These are phyloP conservation scores for Ambispora gerdemannii DNA, from an alignment of 192 early-diverging fungal genomes.

Conservation along the genomic window DNA sequence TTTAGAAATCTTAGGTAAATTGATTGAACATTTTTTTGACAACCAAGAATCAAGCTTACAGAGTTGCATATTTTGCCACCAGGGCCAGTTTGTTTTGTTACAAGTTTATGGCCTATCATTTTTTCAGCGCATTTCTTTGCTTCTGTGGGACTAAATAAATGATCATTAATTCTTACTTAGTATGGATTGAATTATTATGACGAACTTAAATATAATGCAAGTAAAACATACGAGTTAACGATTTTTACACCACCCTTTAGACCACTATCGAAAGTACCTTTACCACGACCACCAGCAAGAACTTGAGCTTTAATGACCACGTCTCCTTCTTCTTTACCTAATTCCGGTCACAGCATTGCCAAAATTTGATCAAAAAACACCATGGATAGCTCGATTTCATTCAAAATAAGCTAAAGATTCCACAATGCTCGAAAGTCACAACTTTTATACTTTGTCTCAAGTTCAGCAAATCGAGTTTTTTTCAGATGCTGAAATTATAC, in stretches of 20 bases:
- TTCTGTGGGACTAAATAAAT: conserved; percentile 69
- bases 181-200: background rate
- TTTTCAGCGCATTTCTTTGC: conserved; percentile 83
- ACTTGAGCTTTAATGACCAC: conserved; percentile 85
- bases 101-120: conserved; percentile 96
- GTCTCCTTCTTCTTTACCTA: conserved; percentile 61
- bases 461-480: background rate
- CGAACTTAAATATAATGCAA: background rate
- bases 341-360: background rate
- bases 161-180: conserved; percentile 2
- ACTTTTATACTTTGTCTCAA: background rate
- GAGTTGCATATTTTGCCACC: conserved; percentile 91
- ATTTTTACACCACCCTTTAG: conserved; percentile 95
- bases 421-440: background rate
- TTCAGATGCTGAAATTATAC: no score
- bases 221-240: conserved; percentile 75
- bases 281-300: conserved; percentile 97
- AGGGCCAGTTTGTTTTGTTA: conserved; percentile 98
- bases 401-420: background rate
- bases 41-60: conserved; percentile 34
- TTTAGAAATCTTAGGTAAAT: background rate
- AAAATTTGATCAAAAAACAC: background rate
- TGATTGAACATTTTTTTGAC: background rate
- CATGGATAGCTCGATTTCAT: background rate
- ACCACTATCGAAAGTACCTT: conserved; percentile 94